Evolutionary conservation across 257 asterid species (phyloP), one percentile per base, ranked within the genome.

Genomic region (Nicotiana paniculata): DNA sequence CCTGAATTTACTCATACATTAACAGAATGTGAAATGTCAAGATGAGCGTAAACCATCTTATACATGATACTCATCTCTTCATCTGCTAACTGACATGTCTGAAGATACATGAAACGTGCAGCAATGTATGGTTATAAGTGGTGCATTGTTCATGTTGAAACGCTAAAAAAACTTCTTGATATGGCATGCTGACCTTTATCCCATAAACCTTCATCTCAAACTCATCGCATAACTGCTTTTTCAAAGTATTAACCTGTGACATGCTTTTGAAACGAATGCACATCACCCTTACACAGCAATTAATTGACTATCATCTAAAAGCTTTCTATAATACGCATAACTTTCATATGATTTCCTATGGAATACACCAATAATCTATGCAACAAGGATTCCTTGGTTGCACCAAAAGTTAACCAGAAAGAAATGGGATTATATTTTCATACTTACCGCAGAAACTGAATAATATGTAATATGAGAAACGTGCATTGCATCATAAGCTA

Each of bases 281-380:
- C 59, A 21, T 70, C 78, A 43, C 48, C 37, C 1, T 6, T 18
- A 70, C 48, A 28, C 76, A 62, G 24, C 26, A 30, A 43, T 58
- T 21, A 62, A 79, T 57, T 37, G 59, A 46, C 26, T 59, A 26
- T 61, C 61, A 79, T 79, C 76, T 66, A 79, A 79, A 79, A 79
- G 43, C 33, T 79, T 70, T 70, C 21, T 43, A 70, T 6, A 0
- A 70, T 43, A 70, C 6, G 13, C 16, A 48, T 33, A 62, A 59
- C 62, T 62, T 58, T 24, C 70, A 65, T 58, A 64, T 4, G 1
- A 53, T 43, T 63, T n/a, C 74, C 53, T 65, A 62, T 11, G 28
- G 61, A n/a, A 51, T 6, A 62, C 48, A 64, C 83, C 70, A 62
- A 43, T 9, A 28, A 80, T 64, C 26, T 26, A 55, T 39, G 61